A percentile compares a stretch with the other conserved stretches of the same genome.
Conservation (phyloP, 495 filamentous ascomycete species). For the Aspergillus affinis region DNA sequence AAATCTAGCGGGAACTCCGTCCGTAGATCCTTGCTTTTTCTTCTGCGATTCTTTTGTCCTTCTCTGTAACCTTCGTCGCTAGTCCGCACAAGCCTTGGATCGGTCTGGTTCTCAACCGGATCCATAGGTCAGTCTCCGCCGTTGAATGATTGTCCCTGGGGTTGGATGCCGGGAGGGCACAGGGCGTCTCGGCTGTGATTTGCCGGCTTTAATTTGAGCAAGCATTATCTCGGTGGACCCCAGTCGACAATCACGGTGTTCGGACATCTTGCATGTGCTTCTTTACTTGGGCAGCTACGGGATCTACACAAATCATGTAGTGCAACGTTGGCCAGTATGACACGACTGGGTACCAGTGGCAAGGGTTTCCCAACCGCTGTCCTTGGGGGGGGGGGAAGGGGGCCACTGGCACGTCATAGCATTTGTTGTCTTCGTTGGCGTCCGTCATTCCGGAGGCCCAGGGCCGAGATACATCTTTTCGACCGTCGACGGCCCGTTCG, state of each 20-base stretch:
- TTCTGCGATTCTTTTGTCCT: conserved; percentile 4
- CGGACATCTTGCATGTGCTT: conserved; percentile 22
- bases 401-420: conserved; percentile 25
- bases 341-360: conserved; percentile 16
- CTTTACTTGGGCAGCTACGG: conserved; percentile 30
- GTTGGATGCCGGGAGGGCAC: conserved; percentile 12
- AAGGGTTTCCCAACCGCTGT: conserved; percentile 14
- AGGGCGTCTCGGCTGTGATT: conserved; percentile 18
- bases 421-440: conserved; percentile 13
- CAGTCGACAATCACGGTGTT: conserved; percentile 21
- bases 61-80: conserved; percentile 4
- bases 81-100: conserved; percentile 4
- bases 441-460: background rate
- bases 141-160: conserved; percentile 16
- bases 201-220: conserved; percentile 12
- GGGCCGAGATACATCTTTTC: conserved; percentile 1
- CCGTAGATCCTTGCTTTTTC: background rate
- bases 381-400: background rate
- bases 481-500: background rate
- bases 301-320: conserved; percentile 26
- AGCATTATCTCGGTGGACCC: conserved; percentile 25
- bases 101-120: conserved; percentile 10
- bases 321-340: conserved; percentile 22
- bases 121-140: conserved; percentile 13
- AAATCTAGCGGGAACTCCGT: background rate